These are phyloP conservation scores for Xylariaceae sp. DNA, from an alignment of 2,329 filamentous ascomycete genomes.

Conservation along the genomic window DNA sequence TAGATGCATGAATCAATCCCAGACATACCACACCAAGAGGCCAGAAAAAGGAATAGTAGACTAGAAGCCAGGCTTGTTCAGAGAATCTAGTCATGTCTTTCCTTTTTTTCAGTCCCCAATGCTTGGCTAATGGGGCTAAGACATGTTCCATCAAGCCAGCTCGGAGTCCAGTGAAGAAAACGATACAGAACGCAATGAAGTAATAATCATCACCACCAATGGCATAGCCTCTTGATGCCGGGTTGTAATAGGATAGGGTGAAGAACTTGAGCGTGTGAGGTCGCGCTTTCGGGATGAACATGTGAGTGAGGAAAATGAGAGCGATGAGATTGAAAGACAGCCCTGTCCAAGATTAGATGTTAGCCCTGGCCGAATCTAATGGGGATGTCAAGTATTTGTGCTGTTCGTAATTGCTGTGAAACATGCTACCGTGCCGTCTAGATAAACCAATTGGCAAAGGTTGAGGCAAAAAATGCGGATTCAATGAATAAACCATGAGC, in stretches of 20 bases:
- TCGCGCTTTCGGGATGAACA: slow-evolving; percentile 80
- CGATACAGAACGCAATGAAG: slow-evolving; percentile 77
- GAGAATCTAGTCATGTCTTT: slow-evolving; percentile 85
- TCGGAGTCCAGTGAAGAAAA: slow-evolving; percentile 86
- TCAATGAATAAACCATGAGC: background rate
- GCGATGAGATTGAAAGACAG: slow-evolving; percentile 86
- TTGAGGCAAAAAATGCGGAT: background rate
- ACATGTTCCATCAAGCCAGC: slow-evolving; percentile 87
- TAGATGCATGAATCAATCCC: background rate
- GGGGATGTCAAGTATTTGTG: slow-evolving; percentile 1
- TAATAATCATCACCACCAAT: slow-evolving; percentile 81
- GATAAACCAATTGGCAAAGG: background rate
- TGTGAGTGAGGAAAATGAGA: slow-evolving; percentile 80
- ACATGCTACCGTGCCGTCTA: slow-evolving; percentile 14
- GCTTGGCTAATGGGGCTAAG: slow-evolving; percentile 76
- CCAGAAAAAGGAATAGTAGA: slow-evolving; percentile 87
- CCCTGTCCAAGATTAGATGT: slow-evolving; percentile 54
- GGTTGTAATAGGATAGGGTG: slow-evolving; percentile 81
- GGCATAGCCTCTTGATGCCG: slow-evolving; percentile 70
- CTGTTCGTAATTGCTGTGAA: slow-evolving; percentile 22
- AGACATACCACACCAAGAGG: slow-evolving; percentile 76
- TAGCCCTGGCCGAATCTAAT: slow-evolving; percentile 22
- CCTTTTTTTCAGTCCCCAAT: slow-evolving; percentile 73
- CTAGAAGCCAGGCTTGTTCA: slow-evolving; percentile 89
- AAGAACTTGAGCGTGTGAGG: slow-evolving; percentile 87